Percentiles rank a stretch among this genome's conserved stretches.
Conservation (phyloP, 345 rosid genomes). For the Chamaenerion angustifolium region DNA sequence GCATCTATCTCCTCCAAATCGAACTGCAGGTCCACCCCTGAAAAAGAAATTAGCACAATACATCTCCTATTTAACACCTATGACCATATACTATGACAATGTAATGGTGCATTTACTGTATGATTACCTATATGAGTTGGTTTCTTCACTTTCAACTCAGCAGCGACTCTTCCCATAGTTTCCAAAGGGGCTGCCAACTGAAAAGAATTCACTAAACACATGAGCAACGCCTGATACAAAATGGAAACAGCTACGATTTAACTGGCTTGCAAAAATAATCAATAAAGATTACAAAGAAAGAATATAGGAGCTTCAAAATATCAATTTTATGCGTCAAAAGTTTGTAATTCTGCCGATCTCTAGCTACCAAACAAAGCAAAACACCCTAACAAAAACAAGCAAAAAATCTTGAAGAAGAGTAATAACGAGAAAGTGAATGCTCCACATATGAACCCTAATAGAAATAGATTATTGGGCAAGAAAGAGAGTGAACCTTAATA, state of each 20-base stretch:
- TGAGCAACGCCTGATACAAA: background rate
- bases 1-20: constrained; percentile 71
- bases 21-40: constrained; percentile 90
- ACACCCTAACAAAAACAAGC: too few species aligned
- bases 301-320: too few species aligned
- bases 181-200: constrained; percentile 69
- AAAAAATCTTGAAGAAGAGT: too few species aligned
- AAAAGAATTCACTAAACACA: constrained; percentile 14
- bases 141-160: constrained; percentile 63
- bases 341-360: too few species aligned
- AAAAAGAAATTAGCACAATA: constrained; percentile 7
- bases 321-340: too few species aligned
- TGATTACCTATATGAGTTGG: constrained; percentile 58
- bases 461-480: background rate
- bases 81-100: background rate
- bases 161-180: constrained; percentile 59
- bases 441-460: background rate
- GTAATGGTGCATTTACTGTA: too few species aligned
- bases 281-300: too few species aligned
- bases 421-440: too few species aligned
- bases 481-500: constrained; percentile 36
- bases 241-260: background rate
- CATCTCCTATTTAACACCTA: constrained; percentile 22
- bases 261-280: too few species aligned
- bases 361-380: too few species aligned